Percentiles rank a stretch among this genome's conserved stretches.
Conservation (phyloP, 2,329 filamentous ascomycete species). For the Trichoderma brevicompactum region DNA sequence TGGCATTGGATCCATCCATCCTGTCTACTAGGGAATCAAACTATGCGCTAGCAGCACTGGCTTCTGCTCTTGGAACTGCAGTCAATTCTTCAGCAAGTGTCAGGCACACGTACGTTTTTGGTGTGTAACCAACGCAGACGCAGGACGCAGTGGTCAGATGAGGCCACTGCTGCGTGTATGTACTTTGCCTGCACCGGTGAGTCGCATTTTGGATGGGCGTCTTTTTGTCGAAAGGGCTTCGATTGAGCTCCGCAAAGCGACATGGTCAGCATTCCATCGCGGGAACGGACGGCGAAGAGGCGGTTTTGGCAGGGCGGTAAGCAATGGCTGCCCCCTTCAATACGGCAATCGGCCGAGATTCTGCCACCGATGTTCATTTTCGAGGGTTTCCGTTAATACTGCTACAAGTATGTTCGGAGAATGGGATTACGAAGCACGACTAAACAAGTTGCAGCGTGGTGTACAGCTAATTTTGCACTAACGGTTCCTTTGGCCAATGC, state of each 20-base stretch:
- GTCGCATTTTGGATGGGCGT: not conserved
- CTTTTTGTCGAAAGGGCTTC: not conserved
- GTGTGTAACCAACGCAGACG: not conserved
- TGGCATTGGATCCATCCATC: too few species aligned
- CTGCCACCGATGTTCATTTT: not conserved
- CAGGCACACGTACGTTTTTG: too few species aligned
- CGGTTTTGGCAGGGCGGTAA: not conserved
- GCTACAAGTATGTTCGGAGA: too few species aligned
- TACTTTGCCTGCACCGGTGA: not conserved
- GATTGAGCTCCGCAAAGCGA: constrained; percentile 12
- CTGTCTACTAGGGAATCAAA: too few species aligned
- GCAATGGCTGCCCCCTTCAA: constrained; percentile 17
- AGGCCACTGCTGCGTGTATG: constrained; percentile 22
- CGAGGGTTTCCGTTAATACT: not conserved
- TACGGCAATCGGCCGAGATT: constrained; percentile 19
- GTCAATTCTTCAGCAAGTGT: too few species aligned
- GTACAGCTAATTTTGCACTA: too few species aligned
- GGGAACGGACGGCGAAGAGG: not conserved
- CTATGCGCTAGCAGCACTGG: too few species aligned
- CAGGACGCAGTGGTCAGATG: constrained; percentile 26
- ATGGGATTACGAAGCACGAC: too few species aligned
- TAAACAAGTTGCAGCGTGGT: too few species aligned
- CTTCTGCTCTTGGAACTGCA: too few species aligned
- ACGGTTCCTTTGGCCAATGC: too few species aligned
- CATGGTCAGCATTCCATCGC: constrained; percentile 2